These are phyloP conservation scores for Penicillium fimorum DNA, from an alignment of 495 filamentous ascomycete species.

Conservation along the genomic window DNA sequence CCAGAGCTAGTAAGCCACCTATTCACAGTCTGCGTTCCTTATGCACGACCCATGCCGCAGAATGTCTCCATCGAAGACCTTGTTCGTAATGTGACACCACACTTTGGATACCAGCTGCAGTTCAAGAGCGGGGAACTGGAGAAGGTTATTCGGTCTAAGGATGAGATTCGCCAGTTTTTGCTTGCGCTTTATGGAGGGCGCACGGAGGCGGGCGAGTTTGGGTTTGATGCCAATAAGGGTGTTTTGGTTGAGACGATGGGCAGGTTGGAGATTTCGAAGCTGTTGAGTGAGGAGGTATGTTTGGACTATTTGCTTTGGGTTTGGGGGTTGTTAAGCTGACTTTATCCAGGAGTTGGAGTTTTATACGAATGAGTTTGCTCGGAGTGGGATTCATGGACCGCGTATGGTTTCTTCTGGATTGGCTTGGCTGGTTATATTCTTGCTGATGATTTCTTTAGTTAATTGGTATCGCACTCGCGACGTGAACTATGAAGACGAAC, in stretches of 20 bases:
- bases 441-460: conserved; percentile 35
- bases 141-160: conserved; percentile 50
- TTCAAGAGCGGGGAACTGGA: conserved; percentile 67
- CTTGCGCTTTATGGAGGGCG: conserved; percentile 65
- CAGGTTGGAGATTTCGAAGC: conserved; percentile 43
- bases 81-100: conserved; percentile 58
- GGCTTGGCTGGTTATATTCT: neutral
- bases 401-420: conserved; percentile 43
- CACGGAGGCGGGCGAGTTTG: conserved; percentile 50
- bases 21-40: conserved; percentile 80
- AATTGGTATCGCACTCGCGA: conserved; percentile 79
- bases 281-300: conserved; percentile 61
- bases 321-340: conserved; percentile 15
- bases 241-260: conserved; percentile 54
- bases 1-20: conserved; percentile 69
- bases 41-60: conserved; percentile 45
- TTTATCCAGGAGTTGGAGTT: conserved; percentile 62
- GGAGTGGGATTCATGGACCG: conserved; percentile 72
- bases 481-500: conserved; percentile 76
- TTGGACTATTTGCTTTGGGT: conserved; percentile 2
- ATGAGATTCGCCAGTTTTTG: conserved; percentile 65
- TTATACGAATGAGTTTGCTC: conserved; percentile 67
- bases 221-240: conserved; percentile 56
- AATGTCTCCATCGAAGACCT: conserved; percentile 55
- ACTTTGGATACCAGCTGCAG: conserved; percentile 81